These are phyloP conservation scores for Lagerstroemia fauriei DNA, from an alignment of 441 rosid genomes.

Conservation along the genomic window DNA sequence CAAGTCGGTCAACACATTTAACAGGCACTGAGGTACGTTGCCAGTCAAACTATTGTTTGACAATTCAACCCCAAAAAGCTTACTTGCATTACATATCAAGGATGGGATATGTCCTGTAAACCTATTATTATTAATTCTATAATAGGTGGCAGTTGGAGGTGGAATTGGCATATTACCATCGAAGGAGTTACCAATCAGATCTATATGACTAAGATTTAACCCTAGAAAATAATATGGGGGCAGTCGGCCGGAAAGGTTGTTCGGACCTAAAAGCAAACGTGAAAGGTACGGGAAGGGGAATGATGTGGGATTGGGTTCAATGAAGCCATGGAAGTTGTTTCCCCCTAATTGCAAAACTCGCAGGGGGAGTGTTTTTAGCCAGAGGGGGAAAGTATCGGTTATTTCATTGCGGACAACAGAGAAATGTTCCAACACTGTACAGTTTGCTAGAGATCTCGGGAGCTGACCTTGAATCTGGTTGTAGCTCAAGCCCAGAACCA, in stretches of 20 bases:
- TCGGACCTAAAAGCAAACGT: neutral
- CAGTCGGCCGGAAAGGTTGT: neutral
- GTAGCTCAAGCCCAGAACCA: neutral
- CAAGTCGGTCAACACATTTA: neutral
- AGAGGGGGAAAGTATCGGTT: neutral
- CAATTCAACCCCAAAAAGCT: neutral
- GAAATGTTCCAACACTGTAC: neutral
- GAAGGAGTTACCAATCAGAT: neutral
- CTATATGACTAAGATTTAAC: neutral
- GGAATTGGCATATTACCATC: neutral
- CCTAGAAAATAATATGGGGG: neutral
- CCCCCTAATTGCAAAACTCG: neutral
- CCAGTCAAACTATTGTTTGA: neutral
- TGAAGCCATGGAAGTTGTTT: slow-evolving; percentile 8
- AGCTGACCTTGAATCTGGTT: neutral
- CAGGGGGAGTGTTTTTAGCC: neutral
- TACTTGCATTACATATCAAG: neutral
- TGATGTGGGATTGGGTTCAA: neutral
- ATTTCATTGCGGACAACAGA: neutral
- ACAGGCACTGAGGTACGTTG: neutral
- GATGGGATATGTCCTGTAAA: neutral
- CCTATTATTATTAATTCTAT: neutral
- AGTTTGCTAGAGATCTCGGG: slow-evolving; percentile 1
- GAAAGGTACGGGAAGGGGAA: neutral
- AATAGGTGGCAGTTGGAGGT: neutral